phyloP scores from a whole-genome alignment of 139 green algal species.

The Haematococcus sp. region DNA sequence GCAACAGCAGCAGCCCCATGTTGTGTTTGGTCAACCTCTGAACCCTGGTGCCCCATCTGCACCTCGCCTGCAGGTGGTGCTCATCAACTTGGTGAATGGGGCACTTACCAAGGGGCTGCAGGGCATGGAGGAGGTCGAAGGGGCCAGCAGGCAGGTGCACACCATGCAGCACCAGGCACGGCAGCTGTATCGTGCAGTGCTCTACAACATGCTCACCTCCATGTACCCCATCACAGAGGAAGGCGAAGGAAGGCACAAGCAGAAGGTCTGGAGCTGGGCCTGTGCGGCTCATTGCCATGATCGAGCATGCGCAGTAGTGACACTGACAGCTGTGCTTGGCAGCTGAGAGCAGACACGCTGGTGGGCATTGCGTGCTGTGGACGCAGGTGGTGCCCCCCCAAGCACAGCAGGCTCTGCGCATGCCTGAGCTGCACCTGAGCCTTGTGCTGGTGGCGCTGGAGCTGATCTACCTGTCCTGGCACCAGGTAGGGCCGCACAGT shows the following conservation, averaged over 20 bases:
- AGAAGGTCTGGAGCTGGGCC: not conserved
- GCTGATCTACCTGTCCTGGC: not conserved
- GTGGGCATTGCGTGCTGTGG: too few relatives aligned
- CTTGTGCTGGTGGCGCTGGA: not conserved
- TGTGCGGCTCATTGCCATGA: not conserved
- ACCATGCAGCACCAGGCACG: slow-evolving; percentile 8
- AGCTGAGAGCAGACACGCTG: too few relatives aligned
- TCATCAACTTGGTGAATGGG: not conserved
- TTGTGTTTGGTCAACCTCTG: too few relatives aligned
- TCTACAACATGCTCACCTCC: not conserved
- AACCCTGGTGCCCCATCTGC: not conserved
- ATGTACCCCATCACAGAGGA: not conserved
- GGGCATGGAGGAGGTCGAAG: not conserved
- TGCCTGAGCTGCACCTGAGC: slow-evolving; percentile 9
- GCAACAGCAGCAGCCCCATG: too few relatives aligned
- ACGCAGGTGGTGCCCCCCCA: not conserved
- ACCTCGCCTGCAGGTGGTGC: not conserved
- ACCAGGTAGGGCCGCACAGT: not conserved
- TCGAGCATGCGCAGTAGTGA: not conserved
- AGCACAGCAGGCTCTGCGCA: not conserved
- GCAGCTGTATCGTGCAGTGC: slow-evolving; percentile 1
- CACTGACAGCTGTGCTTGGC: not conserved
- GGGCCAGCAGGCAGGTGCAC: not conserved
- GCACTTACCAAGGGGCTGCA: not conserved
- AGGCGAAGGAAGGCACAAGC: too few relatives aligned